A percentile compares a stretch with the other conserved stretches of the same genome.
Evolutionary conservation across 2,329 filamentous ascomycete genomes (phyloP).

Genomic region (Pseudodiploospora longispora): DNA sequence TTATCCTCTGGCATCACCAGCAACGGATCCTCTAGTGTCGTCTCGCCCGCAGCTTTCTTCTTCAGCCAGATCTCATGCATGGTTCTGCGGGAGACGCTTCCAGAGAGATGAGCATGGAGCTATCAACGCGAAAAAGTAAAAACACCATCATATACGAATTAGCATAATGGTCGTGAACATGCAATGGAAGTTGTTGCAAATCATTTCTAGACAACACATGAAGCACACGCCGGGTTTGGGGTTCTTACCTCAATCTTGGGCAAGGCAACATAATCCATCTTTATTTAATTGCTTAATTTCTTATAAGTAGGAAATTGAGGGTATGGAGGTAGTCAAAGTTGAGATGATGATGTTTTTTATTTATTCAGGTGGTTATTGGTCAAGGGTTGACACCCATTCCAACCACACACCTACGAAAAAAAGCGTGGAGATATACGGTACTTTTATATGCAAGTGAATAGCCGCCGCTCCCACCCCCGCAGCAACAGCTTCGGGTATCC

Average conservation of each 20-base stretch:
- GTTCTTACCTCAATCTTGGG: conserved; percentile 46
- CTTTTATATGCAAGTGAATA: no score
- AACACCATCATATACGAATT: no score
- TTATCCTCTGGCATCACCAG: conserved; percentile 62
- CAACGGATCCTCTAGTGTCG: conserved; percentile 59
- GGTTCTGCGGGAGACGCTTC: conserved; percentile 64
- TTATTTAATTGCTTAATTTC: neutral
- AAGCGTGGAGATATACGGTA: no score
- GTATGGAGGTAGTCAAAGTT: neutral
- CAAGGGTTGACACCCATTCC: no score
- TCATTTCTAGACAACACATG: neutral
- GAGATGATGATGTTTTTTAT: no score
- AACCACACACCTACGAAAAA: no score
- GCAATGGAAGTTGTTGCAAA: neutral
- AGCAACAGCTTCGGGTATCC: no score
- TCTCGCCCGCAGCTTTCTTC: conserved; percentile 45
- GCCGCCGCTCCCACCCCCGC: no score
- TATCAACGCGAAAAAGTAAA: conserved; percentile 22
- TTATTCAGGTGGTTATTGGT: no score
- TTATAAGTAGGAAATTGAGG: neutral
- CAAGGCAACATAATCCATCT: conserved; percentile 39
- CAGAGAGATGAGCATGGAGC: conserved; percentile 75
- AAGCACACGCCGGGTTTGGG: no score
- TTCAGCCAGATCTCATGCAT: conserved; percentile 66
- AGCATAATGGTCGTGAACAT: no score